These are phyloP conservation scores for Adansonia madagascariensis DNA, from an alignment of 441 rosid genomes.

Conservation along the genomic window DNA sequence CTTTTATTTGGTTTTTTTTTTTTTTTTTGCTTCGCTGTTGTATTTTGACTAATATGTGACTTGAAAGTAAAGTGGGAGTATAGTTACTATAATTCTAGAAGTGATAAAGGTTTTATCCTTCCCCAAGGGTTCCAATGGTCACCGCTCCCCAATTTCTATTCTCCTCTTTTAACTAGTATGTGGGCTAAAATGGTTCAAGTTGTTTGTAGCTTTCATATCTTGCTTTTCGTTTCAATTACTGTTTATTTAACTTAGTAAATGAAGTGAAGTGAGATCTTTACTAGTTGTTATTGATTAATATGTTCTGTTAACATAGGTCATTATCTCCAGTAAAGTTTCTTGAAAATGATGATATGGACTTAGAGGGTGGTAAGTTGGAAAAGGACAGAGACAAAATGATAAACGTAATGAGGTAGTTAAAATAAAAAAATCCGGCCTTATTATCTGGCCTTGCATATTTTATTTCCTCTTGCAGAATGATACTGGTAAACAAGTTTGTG, in stretches of 20 bases:
- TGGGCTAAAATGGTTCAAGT: not conserved
- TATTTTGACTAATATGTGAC: not conserved
- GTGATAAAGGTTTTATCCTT: not conserved
- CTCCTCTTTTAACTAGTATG: slow-evolving; percentile 1
- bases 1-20: too few species aligned
- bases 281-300: not conserved
- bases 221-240: not conserved
- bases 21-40: too few species aligned
- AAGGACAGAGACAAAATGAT: slow-evolving; percentile 58
- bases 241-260: not conserved
- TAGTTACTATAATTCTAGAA: not conserved
- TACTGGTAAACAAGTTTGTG: slow-evolving; percentile 89
- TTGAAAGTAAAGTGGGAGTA: slow-evolving; percentile 1
- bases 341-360: slow-evolving; percentile 65
- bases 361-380: slow-evolving; percentile 80
- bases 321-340: slow-evolving; percentile 57
- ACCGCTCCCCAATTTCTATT: not conserved
- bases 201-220: not conserved
- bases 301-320: slow-evolving; percentile 43
- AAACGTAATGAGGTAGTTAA: slow-evolving; percentile 44
- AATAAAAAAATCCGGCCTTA: slow-evolving; percentile 76
- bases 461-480: slow-evolving; percentile 97
- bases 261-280: not conserved
- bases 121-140: not conserved
- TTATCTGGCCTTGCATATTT: slow-evolving; percentile 91